A percentile compares a stretch with the other conserved stretches of the same genome.
Conservation (phyloP, 2,329 filamentous ascomycete species). For the Trichoderma arundinaceum region DNA sequence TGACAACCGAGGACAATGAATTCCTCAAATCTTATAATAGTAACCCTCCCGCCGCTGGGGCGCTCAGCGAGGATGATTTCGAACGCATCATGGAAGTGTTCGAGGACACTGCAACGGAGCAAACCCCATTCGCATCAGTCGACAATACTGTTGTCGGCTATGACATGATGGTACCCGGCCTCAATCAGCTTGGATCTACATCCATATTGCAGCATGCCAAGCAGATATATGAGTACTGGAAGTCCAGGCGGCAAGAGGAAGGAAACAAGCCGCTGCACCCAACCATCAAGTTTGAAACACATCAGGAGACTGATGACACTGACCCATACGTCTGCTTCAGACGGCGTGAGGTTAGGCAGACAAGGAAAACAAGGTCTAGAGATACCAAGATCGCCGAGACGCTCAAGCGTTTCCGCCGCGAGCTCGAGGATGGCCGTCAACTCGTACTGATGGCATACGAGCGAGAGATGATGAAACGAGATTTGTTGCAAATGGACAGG, state of each 20-base stretch:
- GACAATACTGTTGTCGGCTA: constrained; percentile 85
- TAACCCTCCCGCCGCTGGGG: constrained; percentile 66
- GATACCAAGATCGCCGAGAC: constrained; percentile 96
- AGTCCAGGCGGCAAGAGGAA: constrained; percentile 66
- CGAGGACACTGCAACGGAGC: constrained; percentile 81
- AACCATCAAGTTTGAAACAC: constrained; percentile 88
- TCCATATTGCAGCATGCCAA: constrained; percentile 67
- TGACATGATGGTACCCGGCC: constrained; percentile 74
- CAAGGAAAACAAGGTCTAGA: constrained; percentile 90
- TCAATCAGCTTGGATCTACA: constrained; percentile 57
- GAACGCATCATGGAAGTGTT: constrained; percentile 95
- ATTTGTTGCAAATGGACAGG: constrained; percentile 75
- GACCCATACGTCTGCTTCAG: constrained; percentile 99
- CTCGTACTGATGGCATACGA: constrained; percentile 78
- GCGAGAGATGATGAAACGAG: constrained; percentile 79
- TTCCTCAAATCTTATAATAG: constrained; percentile 85
- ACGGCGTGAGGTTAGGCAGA: constrained; percentile 89
- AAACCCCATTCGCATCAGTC: constrained; percentile 87
- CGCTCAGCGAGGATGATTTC: constrained; percentile 88
- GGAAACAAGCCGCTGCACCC: constrained; percentile 78
- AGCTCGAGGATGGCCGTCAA: constrained; percentile 86
- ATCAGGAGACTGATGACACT: constrained; percentile 90
- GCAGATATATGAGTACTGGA: constrained; percentile 91
- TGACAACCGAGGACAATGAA: constrained; percentile 86
- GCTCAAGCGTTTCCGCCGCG: constrained; percentile 85